Percentiles rank a stretch among this genome's conserved stretches.
These are phyloP conservation scores for Stellera chamaejasme DNA, from an alignment of 345 rosid species.

Conservation along the genomic window DNA sequence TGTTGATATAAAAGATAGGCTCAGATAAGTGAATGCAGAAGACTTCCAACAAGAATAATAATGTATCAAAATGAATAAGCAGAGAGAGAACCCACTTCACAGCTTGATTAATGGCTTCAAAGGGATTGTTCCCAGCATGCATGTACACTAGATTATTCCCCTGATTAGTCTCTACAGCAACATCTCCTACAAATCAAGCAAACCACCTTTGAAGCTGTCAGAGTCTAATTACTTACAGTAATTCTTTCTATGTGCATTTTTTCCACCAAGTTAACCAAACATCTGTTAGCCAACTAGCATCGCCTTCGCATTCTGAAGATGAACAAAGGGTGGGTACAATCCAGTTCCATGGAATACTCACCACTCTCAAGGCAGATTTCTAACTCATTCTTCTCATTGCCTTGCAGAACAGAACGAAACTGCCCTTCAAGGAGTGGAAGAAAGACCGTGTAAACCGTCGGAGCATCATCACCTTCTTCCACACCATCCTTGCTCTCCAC, in stretches of 20 bases:
- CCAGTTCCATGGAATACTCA: slow-evolving; percentile 42
- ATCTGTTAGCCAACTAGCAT: too few relatives aligned
- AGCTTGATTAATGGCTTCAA: slow-evolving; percentile 87
- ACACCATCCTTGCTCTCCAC: slow-evolving; percentile 67
- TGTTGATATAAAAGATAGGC: slow-evolving; percentile 16
- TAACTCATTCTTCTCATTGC: slow-evolving; percentile 70
- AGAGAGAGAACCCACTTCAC: slow-evolving; percentile 46
- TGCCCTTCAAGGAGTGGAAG: slow-evolving; percentile 98
- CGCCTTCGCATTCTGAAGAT: too few relatives aligned
- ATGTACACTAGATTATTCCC: slow-evolving; percentile 81
- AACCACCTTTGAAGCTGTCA: too few relatives aligned
- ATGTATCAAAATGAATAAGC: not conserved
- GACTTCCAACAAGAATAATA: too few relatives aligned
- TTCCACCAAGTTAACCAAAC: too few relatives aligned
- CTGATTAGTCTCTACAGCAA: slow-evolving; percentile 71
- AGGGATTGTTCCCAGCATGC: slow-evolving; percentile 95
- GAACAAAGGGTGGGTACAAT: not conserved
- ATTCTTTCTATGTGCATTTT: too few relatives aligned
- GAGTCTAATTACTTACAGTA: too few relatives aligned
- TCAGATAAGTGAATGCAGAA: not conserved
- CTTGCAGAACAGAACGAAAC: slow-evolving; percentile 91
- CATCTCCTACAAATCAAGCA: slow-evolving; percentile 67
- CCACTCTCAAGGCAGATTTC: slow-evolving; percentile 99
- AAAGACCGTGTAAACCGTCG: slow-evolving; percentile 74
- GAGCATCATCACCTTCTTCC: slow-evolving; percentile 43